Evolutionary conservation across 257 asterid species (phyloP).

Genomic region (Marsdenia floribunda): DNA sequence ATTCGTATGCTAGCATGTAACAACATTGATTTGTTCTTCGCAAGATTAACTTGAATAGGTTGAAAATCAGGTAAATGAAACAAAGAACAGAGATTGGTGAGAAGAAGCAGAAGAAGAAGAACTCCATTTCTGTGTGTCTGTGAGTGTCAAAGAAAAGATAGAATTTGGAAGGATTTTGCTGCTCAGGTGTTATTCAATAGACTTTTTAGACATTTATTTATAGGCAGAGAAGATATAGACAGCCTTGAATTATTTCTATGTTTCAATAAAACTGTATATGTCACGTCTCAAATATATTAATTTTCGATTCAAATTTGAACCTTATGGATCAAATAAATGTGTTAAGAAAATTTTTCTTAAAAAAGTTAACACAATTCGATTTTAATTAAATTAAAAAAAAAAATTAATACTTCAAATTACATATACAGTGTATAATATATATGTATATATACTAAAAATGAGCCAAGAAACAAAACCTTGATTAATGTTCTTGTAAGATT

Average conservation of each 20-base stretch:
- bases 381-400: too few relatives aligned
- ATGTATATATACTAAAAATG: background rate
- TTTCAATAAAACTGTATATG: background rate
- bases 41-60: background rate
- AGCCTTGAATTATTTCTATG: background rate
- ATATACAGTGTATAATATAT: too few relatives aligned
- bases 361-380: too few relatives aligned
- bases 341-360: too few relatives aligned
- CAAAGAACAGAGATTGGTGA: background rate
- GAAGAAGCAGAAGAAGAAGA: background rate
- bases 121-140: background rate
- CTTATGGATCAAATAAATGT: too few relatives aligned
- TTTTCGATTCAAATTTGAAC: too few relatives aligned
- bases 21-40: constrained; percentile 7
- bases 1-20: constrained; percentile 30
- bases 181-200: background rate
- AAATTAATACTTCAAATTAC: too few relatives aligned
- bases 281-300: too few relatives aligned
- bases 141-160: background rate
- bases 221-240: background rate
- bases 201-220: background rate
- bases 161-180: background rate
- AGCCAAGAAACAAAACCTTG: background rate
- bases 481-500: too few relatives aligned
- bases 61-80: background rate